phyloP scores from a whole-genome alignment of 1,284 basidiomycete species.

The Apiotrichum akiyoshidainum region DNA sequence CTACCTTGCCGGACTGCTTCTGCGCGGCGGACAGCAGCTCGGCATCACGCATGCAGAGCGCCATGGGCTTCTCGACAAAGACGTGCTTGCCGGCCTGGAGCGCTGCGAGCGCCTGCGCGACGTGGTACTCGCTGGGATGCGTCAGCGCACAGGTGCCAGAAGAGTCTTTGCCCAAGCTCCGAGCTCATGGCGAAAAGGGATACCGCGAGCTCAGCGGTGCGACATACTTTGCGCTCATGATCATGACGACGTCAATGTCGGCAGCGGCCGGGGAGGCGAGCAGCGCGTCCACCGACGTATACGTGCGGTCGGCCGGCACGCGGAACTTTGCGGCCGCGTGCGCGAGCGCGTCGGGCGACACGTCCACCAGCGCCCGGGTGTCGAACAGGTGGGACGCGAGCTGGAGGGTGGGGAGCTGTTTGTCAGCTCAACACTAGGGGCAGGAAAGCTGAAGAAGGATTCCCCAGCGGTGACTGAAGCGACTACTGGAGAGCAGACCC shows the following conservation, averaged over 20 bases:
- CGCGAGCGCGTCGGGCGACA: constrained; percentile 30
- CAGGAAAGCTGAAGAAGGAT: not conserved
- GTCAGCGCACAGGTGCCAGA: not conserved
- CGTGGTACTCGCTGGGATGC: constrained; percentile 17
- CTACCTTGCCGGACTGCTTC: constrained; percentile 19
- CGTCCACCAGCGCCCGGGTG: constrained; percentile 42
- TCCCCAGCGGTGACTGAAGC: not conserved
- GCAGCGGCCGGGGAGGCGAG: constrained; percentile 16
- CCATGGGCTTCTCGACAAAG: constrained; percentile 46
- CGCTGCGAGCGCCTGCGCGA: constrained; percentile 19
- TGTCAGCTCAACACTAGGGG: too few species aligned
- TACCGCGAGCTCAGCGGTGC: too few species aligned
- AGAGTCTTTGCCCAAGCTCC: too few species aligned
- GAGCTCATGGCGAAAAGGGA: too few species aligned
- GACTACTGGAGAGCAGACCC: too few species aligned
- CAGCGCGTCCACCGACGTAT: constrained; percentile 25
- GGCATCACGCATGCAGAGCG: constrained; percentile 27
- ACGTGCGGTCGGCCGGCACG: constrained; percentile 16
- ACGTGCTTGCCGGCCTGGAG: constrained; percentile 32
- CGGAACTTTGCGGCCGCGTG: constrained; percentile 42
- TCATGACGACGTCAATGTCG: constrained; percentile 45
- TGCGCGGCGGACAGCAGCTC: constrained; percentile 27
- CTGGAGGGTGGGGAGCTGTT: constrained; percentile 23
- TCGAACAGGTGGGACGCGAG: constrained; percentile 23
- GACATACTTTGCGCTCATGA: constrained; percentile 30